Evolutionary conservation across 2,329 filamentous ascomycete genomes (phyloP), one percentile per base, ranked within the genome.

Genomic region (Parascedosporium putredinis): DNA sequence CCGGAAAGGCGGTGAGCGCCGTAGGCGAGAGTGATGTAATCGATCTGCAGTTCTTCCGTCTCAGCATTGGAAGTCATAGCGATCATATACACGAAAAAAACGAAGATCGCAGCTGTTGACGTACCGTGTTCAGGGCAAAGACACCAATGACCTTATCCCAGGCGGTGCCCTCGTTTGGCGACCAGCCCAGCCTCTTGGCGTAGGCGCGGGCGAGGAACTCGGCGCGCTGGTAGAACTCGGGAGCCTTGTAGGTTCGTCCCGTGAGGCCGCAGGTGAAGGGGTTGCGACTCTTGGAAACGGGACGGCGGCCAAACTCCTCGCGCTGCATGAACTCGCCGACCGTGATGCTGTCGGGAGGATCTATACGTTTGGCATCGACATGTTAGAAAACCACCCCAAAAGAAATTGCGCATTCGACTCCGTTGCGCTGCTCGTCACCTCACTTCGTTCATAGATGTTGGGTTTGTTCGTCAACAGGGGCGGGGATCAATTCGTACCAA

Each of bases 191-290:
- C 56, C 86, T 80, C 56, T 82, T 78, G 18, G 65, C 18, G 73
- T 93, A 67, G 18, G 78, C 83, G 51, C 83, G 76, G 14, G 87
- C 76, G 18, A 93, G 72, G 49, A 69, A 72, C 24, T 88, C 81
- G 8, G 85, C 76, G 20, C 85, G 75, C 51, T 81, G 72, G 46
- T 75, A 76, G 44, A 88, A 74, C 56, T 91, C 78, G 25, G 70
- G 57, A 5, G 75, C 71, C 6, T 78, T 78, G 63, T 83, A 86
- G 3, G 79, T 76, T 60, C 76, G 80, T 45, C 86, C 86, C 1
- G 80, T 81, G 29, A 91, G 57, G 16, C 86, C 88, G 59, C 86
- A 91, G 25, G 83, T 88, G 66, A 84, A 94, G 1, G 87, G 85
- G 49, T 83, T 76, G 42, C 72, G 71, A 18, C 86, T 83, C 53